Evolutionary conservation across 1,284 basidiomycete genomes (phyloP), one percentile per base, ranked within the genome.

Genomic region (Sporisorium graminicola): DNA sequence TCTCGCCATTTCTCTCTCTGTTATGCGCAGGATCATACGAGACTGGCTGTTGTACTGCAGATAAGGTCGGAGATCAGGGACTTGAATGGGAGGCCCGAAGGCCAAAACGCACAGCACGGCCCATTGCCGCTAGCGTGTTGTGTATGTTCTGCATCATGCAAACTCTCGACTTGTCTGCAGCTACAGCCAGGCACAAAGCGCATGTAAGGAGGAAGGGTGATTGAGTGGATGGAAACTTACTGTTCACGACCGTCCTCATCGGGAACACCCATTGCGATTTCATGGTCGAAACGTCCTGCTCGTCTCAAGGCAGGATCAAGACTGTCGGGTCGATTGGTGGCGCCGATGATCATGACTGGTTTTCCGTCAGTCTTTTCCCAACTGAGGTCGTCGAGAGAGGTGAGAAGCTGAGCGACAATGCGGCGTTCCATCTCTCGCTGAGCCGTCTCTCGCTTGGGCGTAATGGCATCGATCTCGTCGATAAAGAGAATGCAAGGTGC

Each of bases 391-490:
- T 98, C 96, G 91, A 99, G 95, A 86, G 95, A 98, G 0, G 96
- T 99, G 57, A 98, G 87, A 60, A 98, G 93, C 86, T 99, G 96
- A 0, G 95, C 96, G 9, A 99, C 96, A 67, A 99, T 98, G 9
- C 96, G 89, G 46, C 95, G 88, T 82, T 99, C 96, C 96, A 98
- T 99, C 87, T 99, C 96, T 70, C 96, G 68, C 52, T 81, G 81
- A 0, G 96, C 96, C 74, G 93, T 98, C 87, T 98, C 96, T 69
- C 96, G 89, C 87, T 99, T 99, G 0, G 94, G 94, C 1, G 95
- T 98, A 78, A 99, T 97, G 7, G 96, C 94, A 82, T 99, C 96
- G 37, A 99, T 97, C 86, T 98, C 96, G 86, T 99, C 96, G 54
- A 85, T 78, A 63, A 85, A 85, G 22, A 85, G 69, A 31, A 85